Evolutionary conservation across 140 eudicot species (phyloP).

Genomic region (Ambrosia hybrid): DNA sequence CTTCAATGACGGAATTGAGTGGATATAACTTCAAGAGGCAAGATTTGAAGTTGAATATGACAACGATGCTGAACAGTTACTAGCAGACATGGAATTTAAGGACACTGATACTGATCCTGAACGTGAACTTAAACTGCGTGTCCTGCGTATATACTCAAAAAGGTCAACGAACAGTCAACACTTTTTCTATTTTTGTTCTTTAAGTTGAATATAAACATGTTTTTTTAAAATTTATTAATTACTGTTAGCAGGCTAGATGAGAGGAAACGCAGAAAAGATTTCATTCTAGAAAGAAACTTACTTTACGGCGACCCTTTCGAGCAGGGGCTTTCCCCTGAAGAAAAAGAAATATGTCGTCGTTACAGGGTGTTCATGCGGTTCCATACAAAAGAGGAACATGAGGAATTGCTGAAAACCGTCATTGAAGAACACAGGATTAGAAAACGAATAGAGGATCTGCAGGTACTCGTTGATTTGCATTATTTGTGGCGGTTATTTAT

Average conservation of each 20-base stretch:
- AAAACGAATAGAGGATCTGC: conserved; percentile 72
- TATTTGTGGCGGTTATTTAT: background rate
- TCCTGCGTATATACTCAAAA: conserved; percentile 73
- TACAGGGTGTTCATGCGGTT: conserved; percentile 91
- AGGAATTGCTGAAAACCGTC: conserved; percentile 63
- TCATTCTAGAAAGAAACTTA: conserved; percentile 80
- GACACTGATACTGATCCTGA: conserved; percentile 84
- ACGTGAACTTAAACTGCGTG: conserved; percentile 81
- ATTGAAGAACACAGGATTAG: conserved; percentile 87
- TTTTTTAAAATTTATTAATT: background rate
- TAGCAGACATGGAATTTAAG: conserved; percentile 98
- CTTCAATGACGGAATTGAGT: conserved; percentile 69
- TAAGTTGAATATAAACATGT: conserved; percentile 1
- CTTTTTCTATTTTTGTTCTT: background rate
- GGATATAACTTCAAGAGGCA: conserved; percentile 90
- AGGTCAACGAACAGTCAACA: conserved; percentile 37
- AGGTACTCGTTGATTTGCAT: conserved; percentile 39
- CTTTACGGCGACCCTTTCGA: conserved; percentile 76
- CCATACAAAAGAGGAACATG: conserved; percentile 84
- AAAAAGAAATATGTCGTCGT: conserved; percentile 73
- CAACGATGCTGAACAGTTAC: conserved; percentile 95
- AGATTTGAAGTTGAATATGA: conserved; percentile 94
- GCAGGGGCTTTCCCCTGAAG: conserved; percentile 74
- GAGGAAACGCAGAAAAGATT: conserved; percentile 91
- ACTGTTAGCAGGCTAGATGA: conserved; percentile 79